phyloP scores from a whole-genome alignment of 2,329 filamentous ascomycete genomes.

The Colletotrichum sp. region DNA sequence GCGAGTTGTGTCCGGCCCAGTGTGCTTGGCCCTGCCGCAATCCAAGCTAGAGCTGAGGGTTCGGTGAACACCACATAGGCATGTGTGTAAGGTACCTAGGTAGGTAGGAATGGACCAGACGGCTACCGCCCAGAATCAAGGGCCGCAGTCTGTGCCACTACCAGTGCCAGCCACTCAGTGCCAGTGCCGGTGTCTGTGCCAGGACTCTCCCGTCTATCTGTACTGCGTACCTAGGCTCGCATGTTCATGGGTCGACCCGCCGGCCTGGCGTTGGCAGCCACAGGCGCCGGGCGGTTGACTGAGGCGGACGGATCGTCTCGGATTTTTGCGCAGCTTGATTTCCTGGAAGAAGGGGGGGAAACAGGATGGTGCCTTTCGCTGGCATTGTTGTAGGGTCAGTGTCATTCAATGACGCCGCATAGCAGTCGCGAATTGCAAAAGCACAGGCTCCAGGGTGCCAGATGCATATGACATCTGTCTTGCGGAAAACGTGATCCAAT shows the following conservation, averaged over 20 bases:
- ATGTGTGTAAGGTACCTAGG: not conserved
- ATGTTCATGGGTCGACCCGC: not conserved
- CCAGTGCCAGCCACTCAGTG: not conserved
- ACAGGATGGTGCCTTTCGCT: not conserved
- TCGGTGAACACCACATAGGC: not conserved
- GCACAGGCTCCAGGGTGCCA: not conserved
- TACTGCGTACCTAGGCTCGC: not conserved
- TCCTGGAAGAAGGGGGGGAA: not conserved
- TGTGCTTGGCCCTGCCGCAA: not conserved
- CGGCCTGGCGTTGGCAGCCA: not conserved
- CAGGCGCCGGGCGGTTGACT: not conserved
- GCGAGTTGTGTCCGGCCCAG: not conserved
- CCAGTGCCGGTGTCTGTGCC: no score
- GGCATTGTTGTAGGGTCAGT: not conserved
- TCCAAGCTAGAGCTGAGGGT: not conserved
- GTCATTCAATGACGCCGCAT: not conserved
- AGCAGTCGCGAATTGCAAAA: not conserved
- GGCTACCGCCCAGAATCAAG: not conserved
- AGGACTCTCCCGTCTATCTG: not conserved
- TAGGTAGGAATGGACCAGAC: not conserved
- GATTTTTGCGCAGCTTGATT: not conserved
- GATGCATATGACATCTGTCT: conserved; percentile 1
- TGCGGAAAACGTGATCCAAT: not conserved
- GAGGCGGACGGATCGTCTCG: not conserved
- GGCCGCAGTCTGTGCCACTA: not conserved